Base-by-base conservation (phyloP, 148 eudicot genomes). In the Persicaria maculosa region DNA sequence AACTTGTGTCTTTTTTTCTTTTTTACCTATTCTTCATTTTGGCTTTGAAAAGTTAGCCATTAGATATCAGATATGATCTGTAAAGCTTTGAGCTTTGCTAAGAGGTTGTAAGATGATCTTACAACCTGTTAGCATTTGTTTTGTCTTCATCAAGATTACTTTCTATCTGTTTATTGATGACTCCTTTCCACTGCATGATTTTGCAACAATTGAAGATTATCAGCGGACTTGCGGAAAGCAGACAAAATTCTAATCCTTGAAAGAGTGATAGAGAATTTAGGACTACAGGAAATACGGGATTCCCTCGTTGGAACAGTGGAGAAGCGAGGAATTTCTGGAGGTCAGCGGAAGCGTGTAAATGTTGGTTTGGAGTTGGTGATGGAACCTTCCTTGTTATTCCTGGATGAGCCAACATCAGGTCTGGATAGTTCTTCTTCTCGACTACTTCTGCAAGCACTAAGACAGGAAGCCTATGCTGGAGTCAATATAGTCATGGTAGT, bases 361-460 rank as follows among this genome's bases (percentile, higher is more conserved):
- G 79, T 77, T 40, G 79, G 79, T 11, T 72, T 77, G 52, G 79
- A 77, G 50, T 55, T 77, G 75, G 79, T 77, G 15, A 77, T 77
- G 72, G 79, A 77, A 50, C 79, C 79, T 17, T 77, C 79, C 9
- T 72, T 77, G 19, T 72, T 77, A 71, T 71, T 77, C 48, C 36
- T 77, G 20, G 79, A 77, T 72, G 79, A 77, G 48, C 79, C 79
- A 3, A 77, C 79, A 15, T 77, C 79, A 55, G 79, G 79, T 45
- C 40, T 77, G 15, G 79, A 77, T 6, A 77, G 79, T 48, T 61
- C 79, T 22, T 77, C 79, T 8, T 77, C 79, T n/a, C 50, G 73
- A 11, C 17, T 72, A 4, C 75, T 77, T 48, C 50, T 77, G 4
- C 67, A 73, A 47, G 79, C 79, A 48, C 61, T 77, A 45, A 72